Percentiles rank a stretch among this genome's conserved stretches.
Conservation (phyloP, 2,329 filamentous ascomycete species). For the Fusarium nisikadoi region DNA sequence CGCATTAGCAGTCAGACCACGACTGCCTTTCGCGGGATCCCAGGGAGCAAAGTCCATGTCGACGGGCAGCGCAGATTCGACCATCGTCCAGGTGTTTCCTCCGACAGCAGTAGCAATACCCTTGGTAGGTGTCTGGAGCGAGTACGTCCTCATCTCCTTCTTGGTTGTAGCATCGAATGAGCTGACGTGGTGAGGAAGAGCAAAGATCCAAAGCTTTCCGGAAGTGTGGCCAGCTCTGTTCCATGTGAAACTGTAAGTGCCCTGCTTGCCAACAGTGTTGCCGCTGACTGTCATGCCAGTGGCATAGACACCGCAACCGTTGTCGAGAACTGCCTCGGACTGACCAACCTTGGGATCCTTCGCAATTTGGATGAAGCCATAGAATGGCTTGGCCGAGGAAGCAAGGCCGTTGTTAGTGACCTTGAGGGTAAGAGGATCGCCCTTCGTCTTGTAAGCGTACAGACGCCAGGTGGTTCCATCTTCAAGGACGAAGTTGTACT, state of each 20-base stretch:
- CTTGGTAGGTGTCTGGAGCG: conserved; percentile 85
- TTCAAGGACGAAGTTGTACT: conserved; percentile 78
- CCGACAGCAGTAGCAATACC: conserved; percentile 79
- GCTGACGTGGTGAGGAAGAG: conserved; percentile 84
- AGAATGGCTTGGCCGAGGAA: conserved; percentile 73
- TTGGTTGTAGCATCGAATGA: conserved; percentile 72
- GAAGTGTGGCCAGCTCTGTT: conserved; percentile 72
- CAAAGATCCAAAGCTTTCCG: conserved; percentile 81
- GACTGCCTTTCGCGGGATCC: conserved; percentile 64
- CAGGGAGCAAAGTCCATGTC: conserved; percentile 84
- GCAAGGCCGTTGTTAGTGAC: conserved; percentile 74
- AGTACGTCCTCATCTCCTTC: conserved; percentile 64
- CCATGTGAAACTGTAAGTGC: conserved; percentile 80
- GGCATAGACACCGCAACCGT: conserved; percentile 79
- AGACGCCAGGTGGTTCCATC: conserved; percentile 82
- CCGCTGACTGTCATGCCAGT: conserved; percentile 73
- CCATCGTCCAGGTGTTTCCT: conserved; percentile 80
- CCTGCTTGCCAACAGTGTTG: conserved; percentile 65
- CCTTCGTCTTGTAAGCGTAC: conserved; percentile 74
- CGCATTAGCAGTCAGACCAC: conserved; percentile 63
- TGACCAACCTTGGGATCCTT: conserved; percentile 71
- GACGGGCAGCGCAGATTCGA: conserved; percentile 77
- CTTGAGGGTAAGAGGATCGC: conserved; percentile 72
- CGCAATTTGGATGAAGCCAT: conserved; percentile 82
- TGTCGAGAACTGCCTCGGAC: conserved; percentile 78